phyloP scores from a whole-genome alignment of 352 stramenopile genomes.

The Thalassiosira hispida region DNA sequence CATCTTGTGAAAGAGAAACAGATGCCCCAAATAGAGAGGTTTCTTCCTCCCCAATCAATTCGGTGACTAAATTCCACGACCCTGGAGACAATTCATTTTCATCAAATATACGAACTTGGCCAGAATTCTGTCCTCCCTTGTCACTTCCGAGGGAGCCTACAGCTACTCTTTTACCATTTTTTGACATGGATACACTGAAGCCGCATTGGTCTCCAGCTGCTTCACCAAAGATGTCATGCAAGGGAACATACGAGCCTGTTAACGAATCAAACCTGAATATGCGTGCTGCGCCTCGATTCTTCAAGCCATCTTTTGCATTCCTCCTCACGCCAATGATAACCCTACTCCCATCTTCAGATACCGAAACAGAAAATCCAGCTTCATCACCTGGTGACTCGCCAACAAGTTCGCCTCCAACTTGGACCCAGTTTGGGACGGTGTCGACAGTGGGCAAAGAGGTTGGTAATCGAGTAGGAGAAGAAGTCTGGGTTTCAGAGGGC shows the following conservation, averaged over 20 bases:
- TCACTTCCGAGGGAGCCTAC: conserved; percentile 56
- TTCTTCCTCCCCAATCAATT: conserved; percentile 47
- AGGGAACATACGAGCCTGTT: conserved; percentile 39
- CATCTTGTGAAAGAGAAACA: conserved; percentile 61
- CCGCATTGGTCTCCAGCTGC: conserved; percentile 59
- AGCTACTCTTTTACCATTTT: conserved; percentile 49
- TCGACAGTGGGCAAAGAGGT: conserved; percentile 13
- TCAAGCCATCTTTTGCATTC: conserved; percentile 49
- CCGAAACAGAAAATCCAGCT: conserved; percentile 58
- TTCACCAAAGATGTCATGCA: conserved; percentile 55
- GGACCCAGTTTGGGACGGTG: conserved; percentile 35
- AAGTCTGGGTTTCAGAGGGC: not conserved
- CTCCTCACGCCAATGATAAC: conserved; percentile 52
- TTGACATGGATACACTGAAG: conserved; percentile 63
- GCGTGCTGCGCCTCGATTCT: conserved; percentile 51
- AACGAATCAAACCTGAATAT: conserved; percentile 52
- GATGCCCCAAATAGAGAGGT: conserved; percentile 59
- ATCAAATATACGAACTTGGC: conserved; percentile 59
- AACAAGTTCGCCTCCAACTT: conserved; percentile 49
- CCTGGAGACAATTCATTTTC: conserved; percentile 35
- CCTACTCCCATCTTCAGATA: conserved; percentile 42
- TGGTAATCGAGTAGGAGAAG: conserved; percentile 28
- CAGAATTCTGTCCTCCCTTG: conserved; percentile 52
- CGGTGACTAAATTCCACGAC: conserved; percentile 39
- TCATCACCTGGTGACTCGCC: conserved; percentile 51